A percentile compares a stretch with the other conserved stretches of the same genome.
phyloP scores from a whole-genome alignment of 768 basidiomycete species.

The Suillus brevipes region DNA sequence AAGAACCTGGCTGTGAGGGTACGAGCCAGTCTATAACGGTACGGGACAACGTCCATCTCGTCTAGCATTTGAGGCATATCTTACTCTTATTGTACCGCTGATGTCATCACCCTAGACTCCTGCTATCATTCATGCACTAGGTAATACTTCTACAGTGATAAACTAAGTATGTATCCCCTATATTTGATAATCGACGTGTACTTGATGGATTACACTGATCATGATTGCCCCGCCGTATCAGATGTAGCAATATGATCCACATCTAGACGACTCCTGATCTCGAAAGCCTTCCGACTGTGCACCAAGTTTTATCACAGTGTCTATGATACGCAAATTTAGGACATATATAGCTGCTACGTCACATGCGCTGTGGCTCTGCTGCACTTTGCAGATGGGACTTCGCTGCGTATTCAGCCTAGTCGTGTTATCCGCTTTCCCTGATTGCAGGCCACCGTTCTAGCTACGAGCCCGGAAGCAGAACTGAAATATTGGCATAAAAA shows the following conservation, averaged over 20 bases:
- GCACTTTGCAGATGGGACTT: background rate
- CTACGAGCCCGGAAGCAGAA: background rate
- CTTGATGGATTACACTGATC: background rate
- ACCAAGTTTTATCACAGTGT: too few species aligned
- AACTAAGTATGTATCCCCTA: background rate
- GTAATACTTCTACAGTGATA: background rate
- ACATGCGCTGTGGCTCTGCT: background rate
- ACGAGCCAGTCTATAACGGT: slow-evolving; percentile 40
- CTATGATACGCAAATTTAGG: too few species aligned
- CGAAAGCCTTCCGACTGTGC: background rate
- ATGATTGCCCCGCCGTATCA: background rate
- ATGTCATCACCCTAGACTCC: background rate
- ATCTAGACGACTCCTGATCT: background rate
- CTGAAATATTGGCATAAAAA: background rate
- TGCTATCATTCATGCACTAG: background rate
- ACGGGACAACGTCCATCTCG: background rate
- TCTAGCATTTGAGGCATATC: background rate
- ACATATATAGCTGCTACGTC: background rate
- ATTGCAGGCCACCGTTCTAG: background rate
- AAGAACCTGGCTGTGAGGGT: slow-evolving; percentile 45
- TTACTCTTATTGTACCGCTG: background rate
- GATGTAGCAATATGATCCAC: background rate
- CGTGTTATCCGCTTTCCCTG: background rate
- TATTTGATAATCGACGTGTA: background rate
- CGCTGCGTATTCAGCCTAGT: background rate